A percentile compares a stretch with the other conserved stretches of the same genome.
Evolutionary conservation across 1,284 basidiomycete genomes (phyloP).

Genomic region (Cutaneotrichosporon sp.): DNA sequence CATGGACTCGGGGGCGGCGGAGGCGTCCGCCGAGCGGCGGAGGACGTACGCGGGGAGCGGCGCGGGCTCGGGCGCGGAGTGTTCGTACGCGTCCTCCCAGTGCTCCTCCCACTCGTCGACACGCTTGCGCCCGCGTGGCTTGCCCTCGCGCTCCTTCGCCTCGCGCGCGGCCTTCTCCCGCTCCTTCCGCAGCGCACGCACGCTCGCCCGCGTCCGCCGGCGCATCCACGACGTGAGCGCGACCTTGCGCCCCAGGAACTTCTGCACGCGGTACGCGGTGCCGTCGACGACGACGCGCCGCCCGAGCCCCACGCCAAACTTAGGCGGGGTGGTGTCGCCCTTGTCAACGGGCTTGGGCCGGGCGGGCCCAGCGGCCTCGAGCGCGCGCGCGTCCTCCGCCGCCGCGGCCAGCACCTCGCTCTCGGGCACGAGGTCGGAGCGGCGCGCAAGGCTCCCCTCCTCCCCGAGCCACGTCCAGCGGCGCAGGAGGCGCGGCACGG

Average conservation of each 20-base stretch:
- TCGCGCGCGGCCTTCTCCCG: too few species aligned
- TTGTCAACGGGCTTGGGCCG: neutral
- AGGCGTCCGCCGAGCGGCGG: too few species aligned
- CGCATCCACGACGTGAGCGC: neutral
- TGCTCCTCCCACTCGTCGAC: too few species aligned
- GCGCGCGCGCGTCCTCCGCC: too few species aligned
- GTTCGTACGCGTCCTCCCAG: too few species aligned
- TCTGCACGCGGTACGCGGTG: neutral
- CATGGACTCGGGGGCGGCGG: too few species aligned
- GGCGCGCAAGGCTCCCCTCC: neutral
- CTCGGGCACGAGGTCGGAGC: neutral
- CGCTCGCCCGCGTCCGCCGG: neutral
- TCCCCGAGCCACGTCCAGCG: slow-evolving; percentile 4
- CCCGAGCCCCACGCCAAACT: neutral
- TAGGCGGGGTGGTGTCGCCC: neutral
- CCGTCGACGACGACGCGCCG: neutral
- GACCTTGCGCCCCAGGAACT: neutral
- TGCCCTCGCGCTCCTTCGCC: too few species aligned
- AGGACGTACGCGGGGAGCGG: too few species aligned
- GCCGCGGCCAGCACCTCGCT: neutral
- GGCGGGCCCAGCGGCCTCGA: too few species aligned
- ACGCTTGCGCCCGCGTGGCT: too few species aligned
- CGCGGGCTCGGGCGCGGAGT: too few species aligned
- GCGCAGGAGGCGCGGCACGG: neutral
- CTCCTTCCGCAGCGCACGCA: neutral